Percentiles rank a stretch among this genome's conserved stretches.
Conservation (phyloP, 2,329 filamentous ascomycete genomes). For the Colletotrichum sp. region DNA sequence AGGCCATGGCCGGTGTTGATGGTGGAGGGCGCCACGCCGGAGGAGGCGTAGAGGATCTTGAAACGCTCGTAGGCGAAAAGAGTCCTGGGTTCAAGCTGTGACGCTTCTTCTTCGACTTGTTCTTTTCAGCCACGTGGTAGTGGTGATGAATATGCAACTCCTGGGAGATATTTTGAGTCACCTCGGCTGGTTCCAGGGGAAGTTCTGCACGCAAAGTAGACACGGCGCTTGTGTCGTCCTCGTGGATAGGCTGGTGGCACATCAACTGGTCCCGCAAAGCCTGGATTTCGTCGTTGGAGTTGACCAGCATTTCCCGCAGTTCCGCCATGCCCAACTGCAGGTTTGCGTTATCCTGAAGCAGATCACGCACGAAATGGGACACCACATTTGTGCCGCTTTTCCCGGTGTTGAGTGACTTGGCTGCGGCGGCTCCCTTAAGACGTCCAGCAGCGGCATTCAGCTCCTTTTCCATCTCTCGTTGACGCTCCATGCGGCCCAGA, state of each 20-base stretch:
- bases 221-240: slow-evolving; percentile 43
- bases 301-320: slow-evolving; percentile 86
- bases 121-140: slow-evolving; percentile 75
- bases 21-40: slow-evolving; percentile 43
- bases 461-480: slow-evolving; percentile 82
- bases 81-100: slow-evolving; percentile 65
- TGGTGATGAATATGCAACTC: slow-evolving; percentile 95
- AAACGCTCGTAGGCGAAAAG: slow-evolving; percentile 58
- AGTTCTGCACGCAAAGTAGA: slow-evolving; percentile 76
- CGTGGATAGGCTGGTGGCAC: slow-evolving; percentile 73
- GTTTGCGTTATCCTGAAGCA: slow-evolving; percentile 93
- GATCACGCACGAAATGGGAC: slow-evolving; percentile 95
- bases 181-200: slow-evolving; percentile 38
- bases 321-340: slow-evolving; percentile 92
- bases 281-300: slow-evolving; percentile 94
- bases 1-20: slow-evolving; percentile 43
- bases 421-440: slow-evolving; percentile 80
- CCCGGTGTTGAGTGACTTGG: slow-evolving; percentile 65
- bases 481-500: slow-evolving; percentile 81
- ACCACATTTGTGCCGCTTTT: slow-evolving; percentile 73
- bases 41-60: slow-evolving; percentile 48
- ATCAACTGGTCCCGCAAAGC: slow-evolving; percentile 81
- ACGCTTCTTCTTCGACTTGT: slow-evolving; percentile 74
- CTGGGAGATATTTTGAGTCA: slow-evolving; percentile 57
- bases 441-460: slow-evolving; percentile 79